These are phyloP conservation scores for Ascochyta koolunga DNA, from an alignment of 2,329 filamentous ascomycete genomes.

Conservation along the genomic window DNA sequence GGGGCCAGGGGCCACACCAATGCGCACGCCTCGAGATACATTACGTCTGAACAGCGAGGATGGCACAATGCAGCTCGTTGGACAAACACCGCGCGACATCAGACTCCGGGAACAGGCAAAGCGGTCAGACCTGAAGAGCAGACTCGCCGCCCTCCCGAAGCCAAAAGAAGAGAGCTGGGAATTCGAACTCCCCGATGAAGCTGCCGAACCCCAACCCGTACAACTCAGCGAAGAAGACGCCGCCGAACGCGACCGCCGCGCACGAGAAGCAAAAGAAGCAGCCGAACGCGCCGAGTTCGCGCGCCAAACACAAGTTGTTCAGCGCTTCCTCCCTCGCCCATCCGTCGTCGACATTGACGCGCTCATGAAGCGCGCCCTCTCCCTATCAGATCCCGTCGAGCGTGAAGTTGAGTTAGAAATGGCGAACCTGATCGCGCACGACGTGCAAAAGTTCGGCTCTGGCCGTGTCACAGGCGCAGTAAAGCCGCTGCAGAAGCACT, in stretches of 20 bases:
- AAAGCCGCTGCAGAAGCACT: constrained; percentile 66
- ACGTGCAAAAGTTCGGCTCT: constrained; percentile 77
- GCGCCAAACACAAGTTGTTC: constrained; percentile 89
- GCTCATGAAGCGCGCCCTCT: constrained; percentile 68
- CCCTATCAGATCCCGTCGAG: constrained; percentile 68
- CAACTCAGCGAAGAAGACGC: constrained; percentile 68
- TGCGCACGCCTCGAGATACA: constrained; percentile 86
- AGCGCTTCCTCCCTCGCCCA: constrained; percentile 80
- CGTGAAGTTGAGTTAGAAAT: constrained; percentile 77
- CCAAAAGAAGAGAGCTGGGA: constrained; percentile 96
- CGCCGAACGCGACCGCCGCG: constrained; percentile 76
- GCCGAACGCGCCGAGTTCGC: constrained; percentile 73
- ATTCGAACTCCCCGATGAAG: constrained; percentile 85
- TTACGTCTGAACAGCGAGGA: constrained; percentile 81
- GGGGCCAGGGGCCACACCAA: constrained; percentile 77
- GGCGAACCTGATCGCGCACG: constrained; percentile 79
- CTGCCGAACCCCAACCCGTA: constrained; percentile 63
- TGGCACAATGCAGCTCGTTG: constrained; percentile 66
- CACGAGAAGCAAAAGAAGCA: constrained; percentile 67
- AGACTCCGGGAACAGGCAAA: constrained; percentile 72
- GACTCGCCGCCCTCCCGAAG: constrained; percentile 83
- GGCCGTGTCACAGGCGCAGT: constrained; percentile 68
- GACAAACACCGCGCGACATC: constrained; percentile 78
- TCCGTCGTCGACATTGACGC: constrained; percentile 71
- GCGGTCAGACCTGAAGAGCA: constrained; percentile 70